Evolutionary conservation across 805 yeast genomes (phyloP), one percentile per base, ranked within the genome.

Genomic region (Starmerella stigmatis): DNA sequence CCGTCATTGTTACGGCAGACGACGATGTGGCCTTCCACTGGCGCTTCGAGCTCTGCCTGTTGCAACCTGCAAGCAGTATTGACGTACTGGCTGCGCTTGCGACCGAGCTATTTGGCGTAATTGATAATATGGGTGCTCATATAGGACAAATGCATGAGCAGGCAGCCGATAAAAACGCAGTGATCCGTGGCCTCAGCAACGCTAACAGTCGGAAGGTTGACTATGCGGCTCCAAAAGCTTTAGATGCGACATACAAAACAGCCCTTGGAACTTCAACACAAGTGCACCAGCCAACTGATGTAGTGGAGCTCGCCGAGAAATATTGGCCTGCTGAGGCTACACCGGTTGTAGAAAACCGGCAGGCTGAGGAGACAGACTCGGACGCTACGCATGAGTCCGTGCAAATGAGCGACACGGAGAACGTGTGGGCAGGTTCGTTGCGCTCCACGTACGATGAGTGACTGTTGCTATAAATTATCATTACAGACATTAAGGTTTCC

Each of bases 101-200:
- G 5, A 8, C 9, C 17, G 37, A 12, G 11, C 33, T 47, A 20
- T 17, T 28, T 9, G 45, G 41, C 17, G 50, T 26, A 2, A 16
- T 43, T 4, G 43, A 19, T 8, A 28, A 25, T 20, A 10, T 43
- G 25, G 41, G 41, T 5, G 27, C 8, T 2, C 10, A 28, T 10
- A 7, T 40, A 7, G 3, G 4, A 2, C 20, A 7, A 5, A 8
- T 17, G 21, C 27, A 32, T 12, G 22, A 21, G 32, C 12, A 12
- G 5, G 32, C 44, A 11, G 11, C 16, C 16, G 44, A 38, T 15
- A 42, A 46, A 13, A 29, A 43, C 26, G 22, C 23, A 16, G 36
- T 48, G 7, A 45, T 48, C 9, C 22, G 33, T 15, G 49, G 48
- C 17, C 21, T 48, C 13, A 26, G 32, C n/a, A 45, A 42, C 22